Evolutionary conservation across 1,139 yeast species (phyloP), one percentile per base, ranked within the genome.

Genomic region (Debaryomycetaceae sp.): DNA sequence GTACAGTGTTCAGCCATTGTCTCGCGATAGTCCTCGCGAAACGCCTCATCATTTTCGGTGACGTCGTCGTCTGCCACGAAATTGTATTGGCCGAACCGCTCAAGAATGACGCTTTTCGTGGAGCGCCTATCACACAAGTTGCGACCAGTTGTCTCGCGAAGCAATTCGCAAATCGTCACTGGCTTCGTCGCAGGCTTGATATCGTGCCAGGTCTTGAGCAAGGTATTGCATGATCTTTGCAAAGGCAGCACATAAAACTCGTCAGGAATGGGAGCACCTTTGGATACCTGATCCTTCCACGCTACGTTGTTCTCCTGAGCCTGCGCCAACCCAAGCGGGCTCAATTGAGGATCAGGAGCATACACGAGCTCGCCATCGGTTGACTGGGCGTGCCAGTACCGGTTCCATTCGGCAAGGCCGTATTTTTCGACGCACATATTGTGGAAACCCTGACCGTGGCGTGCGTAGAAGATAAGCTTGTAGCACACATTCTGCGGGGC

Each of bases 391-490:
- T 62, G 56, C 67, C 68, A 64, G 36, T 62, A 40, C 16, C 51
- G 53, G 34, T 63, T 59, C 71, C 71, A 64, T 3, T 43, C 60
- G 23, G 55, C 46, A 29, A 63, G 55, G 3, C 70, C 70, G 33
- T 63, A 63, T 33, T 52, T 49, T 13, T 51, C 31, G 37, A 62
- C 65, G 25, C 67, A 69, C 35, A 62, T 39, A 39, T 64, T 64
- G 40, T 64, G 71, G 41, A 37, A 62, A 3, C 70, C 70, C 38
- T 63, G 67, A 3, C 69, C 69, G 32, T 64, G 71, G 35, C 71
- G 55, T 13, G 68, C 66, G 25, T 63, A 47, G 35, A 59, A 55
- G 27, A 63, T 44, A 15, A 64, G 35, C 41, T 64, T 64, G 44
- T 63, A 66, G 7, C 36, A 35, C 13, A 43, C 56, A 27, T 41